These are phyloP conservation scores for Ceratocystis variospora DNA, from an alignment of 2,329 filamentous ascomycete genomes.

Conservation along the genomic window DNA sequence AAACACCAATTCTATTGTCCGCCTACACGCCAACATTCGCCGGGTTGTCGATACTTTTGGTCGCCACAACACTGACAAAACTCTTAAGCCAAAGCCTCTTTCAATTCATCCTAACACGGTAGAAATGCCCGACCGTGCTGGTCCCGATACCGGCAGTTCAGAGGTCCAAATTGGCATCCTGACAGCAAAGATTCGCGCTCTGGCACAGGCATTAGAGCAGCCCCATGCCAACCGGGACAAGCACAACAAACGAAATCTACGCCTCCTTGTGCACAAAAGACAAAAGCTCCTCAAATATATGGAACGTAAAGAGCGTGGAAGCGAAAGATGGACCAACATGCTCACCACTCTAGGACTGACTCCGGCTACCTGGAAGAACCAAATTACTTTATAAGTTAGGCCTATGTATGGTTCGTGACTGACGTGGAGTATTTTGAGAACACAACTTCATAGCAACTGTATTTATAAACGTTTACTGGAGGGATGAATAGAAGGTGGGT, in stretches of 20 bases:
- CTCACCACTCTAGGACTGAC: constrained; percentile 72
- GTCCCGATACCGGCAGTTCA: constrained; percentile 82
- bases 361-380: constrained; percentile 77
- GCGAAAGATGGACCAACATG: constrained; percentile 77
- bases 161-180: constrained; percentile 97
- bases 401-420: not conserved
- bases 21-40: constrained; percentile 66
- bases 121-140: constrained; percentile 46
- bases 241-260: constrained; percentile 82
- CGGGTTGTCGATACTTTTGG: constrained; percentile 81
- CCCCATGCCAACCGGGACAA: constrained; percentile 69
- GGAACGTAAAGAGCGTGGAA: constrained; percentile 77
- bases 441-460: constrained; percentile 15
- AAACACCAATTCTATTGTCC: constrained; percentile 66
- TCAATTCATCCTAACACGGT: constrained; percentile 31
- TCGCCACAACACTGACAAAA: constrained; percentile 70
- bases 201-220: constrained; percentile 57
- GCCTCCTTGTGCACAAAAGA: constrained; percentile 71
- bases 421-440: not conserved
- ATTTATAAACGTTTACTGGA: constrained; percentile 16
- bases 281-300: constrained; percentile 83
- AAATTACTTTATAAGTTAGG: constrained; percentile 56
- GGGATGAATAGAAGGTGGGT: not conserved
- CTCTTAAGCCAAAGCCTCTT: constrained; percentile 48
- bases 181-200: constrained; percentile 78